A percentile compares a stretch with the other conserved stretches of the same genome.
phyloP scores from a whole-genome alignment of 2,329 filamentous ascomycete genomes.

The Lojkania enalia region DNA sequence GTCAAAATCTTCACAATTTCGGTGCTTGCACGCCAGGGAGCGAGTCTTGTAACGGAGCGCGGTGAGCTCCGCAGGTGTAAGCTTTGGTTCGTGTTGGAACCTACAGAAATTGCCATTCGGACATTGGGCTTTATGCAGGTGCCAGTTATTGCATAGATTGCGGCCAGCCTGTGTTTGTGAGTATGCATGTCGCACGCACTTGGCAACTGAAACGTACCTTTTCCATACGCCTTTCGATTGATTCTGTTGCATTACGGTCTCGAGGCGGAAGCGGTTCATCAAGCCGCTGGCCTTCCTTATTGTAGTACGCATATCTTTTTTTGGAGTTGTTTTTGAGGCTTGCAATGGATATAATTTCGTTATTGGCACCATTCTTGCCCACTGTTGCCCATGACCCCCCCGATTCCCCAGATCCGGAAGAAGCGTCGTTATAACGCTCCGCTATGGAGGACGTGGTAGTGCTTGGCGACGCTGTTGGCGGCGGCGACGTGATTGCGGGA shows the following conservation, averaged over 20 bases:
- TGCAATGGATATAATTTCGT: conserved; percentile 47
- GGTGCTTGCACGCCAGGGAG: conserved; percentile 43
- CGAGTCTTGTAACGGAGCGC: conserved; percentile 49
- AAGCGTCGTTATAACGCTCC: conserved; percentile 10
- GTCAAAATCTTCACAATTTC: conserved; percentile 46
- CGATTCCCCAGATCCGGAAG: not conserved
- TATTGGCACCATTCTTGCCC: conserved; percentile 40
- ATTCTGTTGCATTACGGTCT: conserved; percentile 25
- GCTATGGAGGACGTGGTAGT: conserved; percentile 26
- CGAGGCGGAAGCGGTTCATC: conserved; percentile 44
- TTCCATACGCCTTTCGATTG: conserved; percentile 38
- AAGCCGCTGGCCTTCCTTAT: conserved; percentile 48
- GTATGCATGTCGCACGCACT: too few species aligned
- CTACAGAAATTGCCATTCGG: conserved; percentile 46
- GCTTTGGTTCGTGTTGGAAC: conserved; percentile 48
- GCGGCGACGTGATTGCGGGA: conserved; percentile 10
- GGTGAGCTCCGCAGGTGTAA: conserved; percentile 42
- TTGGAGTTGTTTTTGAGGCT: conserved; percentile 27
- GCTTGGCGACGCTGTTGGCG: conserved; percentile 20
- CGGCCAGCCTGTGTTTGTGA: conserved; percentile 25
- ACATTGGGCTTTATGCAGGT: conserved; percentile 43
- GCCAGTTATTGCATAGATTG: conserved; percentile 42
- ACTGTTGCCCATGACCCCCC: conserved; percentile 46
- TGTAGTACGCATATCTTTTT: conserved; percentile 47
- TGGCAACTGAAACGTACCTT: conserved; percentile 16